Evolutionary conservation across 2,329 filamentous ascomycete species (phyloP), one percentile per base, ranked within the genome.

Genomic region (Gaeumannomyces sp.): DNA sequence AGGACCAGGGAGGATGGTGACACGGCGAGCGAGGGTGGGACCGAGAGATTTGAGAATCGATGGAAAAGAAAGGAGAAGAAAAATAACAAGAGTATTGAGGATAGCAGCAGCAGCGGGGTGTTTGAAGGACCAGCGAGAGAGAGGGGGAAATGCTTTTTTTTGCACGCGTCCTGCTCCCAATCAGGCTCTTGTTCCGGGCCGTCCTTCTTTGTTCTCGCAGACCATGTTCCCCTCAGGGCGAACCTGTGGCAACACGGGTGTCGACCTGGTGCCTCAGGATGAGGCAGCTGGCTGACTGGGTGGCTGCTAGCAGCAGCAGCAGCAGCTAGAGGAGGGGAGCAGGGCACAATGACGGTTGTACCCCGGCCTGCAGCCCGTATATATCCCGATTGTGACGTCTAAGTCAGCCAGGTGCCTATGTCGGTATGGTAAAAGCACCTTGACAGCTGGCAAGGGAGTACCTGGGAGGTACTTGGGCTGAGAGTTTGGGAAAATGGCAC

Each of bases 191-290:
- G 68, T 70, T 67, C 60, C 67, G 3, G 69, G 71, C 73, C 72
- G 71, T 72, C 66, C 2, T 66, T 68, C 72, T 74, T 74, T 73
- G 71, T 74, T 29, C 45, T 11, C n/a, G 45, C n/a, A 25, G 25
- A 25, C 19, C 45, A 53, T 53, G 45, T 10, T 22, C 45, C 16
- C 19, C 19, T 22, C 8, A 25, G 45, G 6, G 7, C 19, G 45
- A 22, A 25, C 22, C 16, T 16, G 38, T 45, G 38, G 38, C 38
- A 45, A 45, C 5, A 5, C 38, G 16, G 38, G 38, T 45, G 38
- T 4, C 16, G 16, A 53, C 45, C 25, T 53, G 45, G 45, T 53
- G 22, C 45, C 22, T n/a, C 45, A 53, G 45, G 19, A 50, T 7
- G 22, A 53, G 38, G 38, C 16, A 45, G 38, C 5, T 16, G 4